phyloP scores from a whole-genome alignment of 2,329 filamentous ascomycete species.

The Amylocarpus encephaloides region DNA sequence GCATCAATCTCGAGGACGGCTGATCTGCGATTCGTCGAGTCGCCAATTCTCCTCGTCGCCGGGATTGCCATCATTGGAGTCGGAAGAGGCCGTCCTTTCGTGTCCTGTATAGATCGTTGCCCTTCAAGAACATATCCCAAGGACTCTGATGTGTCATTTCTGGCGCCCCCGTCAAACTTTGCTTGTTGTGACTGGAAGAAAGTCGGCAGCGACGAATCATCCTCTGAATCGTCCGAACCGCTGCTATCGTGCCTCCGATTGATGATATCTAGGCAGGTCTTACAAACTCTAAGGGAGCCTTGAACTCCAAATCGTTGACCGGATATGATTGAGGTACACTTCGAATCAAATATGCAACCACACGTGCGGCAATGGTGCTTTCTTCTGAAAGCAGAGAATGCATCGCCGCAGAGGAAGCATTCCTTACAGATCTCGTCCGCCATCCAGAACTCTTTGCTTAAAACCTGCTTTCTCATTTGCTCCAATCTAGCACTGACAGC shows the following conservation, averaged over 20 bases:
- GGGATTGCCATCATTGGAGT: constrained; percentile 68
- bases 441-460: constrained; percentile 99
- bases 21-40: constrained; percentile 76
- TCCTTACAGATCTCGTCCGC: constrained; percentile 97
- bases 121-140: constrained; percentile 29
- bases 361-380: constrained; percentile 96
- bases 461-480: constrained; percentile 75
- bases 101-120: constrained; percentile 28
- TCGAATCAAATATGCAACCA: constrained; percentile 97
- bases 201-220: constrained; percentile 61
- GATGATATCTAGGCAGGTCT: constrained; percentile 85
- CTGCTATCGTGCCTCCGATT: constrained; percentile 85
- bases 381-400: constrained; percentile 87
- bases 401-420: constrained; percentile 84
- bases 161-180: constrained; percentile 36
- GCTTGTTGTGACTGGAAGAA: constrained; percentile 52
- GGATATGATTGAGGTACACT: constrained; percentile 87
- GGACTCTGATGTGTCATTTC: constrained; percentile 37
- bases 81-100: constrained; percentile 46
- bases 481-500: constrained; percentile 55
- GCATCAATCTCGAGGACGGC: constrained; percentile 85
- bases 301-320: constrained; percentile 83
- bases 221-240: constrained; percentile 77
- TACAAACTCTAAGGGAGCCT: constrained; percentile 82
- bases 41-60: constrained; percentile 58